phyloP scores from a whole-genome alignment of 805 yeast genomes.

The Metschnikowia matae region DNA sequence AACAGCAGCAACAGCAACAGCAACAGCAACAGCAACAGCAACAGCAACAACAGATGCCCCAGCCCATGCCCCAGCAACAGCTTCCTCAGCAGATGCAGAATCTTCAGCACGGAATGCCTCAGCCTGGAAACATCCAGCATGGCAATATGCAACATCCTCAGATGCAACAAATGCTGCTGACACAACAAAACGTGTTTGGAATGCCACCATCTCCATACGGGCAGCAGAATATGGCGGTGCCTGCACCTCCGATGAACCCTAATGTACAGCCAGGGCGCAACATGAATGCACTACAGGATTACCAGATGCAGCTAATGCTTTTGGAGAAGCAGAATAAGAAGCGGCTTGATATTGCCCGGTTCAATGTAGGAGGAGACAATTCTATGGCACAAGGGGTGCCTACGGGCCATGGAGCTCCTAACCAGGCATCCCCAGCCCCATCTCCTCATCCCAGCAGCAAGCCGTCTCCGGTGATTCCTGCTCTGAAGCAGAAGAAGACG shows the following conservation, averaged over 20 bases:
- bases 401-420: conserved; percentile 7
- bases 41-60: conserved; percentile 1
- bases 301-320: conserved; percentile 72
- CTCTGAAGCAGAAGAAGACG: conserved; percentile 30
- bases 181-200: background rate
- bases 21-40: conserved; percentile 7
- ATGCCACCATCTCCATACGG: conserved; percentile 2
- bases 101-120: background rate
- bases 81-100: conserved; percentile 5
- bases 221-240: conserved; percentile 1
- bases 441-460: conserved; percentile 35
- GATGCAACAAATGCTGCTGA: conserved; percentile 1
- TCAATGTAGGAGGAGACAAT: conserved; percentile 19
- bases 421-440: conserved; percentile 23
- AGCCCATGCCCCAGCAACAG: conserved; percentile 7
- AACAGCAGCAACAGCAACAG: conserved; percentile 11
- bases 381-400: conserved; percentile 14
- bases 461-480: conserved; percentile 28
- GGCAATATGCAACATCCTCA: background rate
- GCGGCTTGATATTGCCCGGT: conserved; percentile 52
- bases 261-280: conserved; percentile 22
- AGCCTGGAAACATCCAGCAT: background rate
- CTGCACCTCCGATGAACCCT: conserved; percentile 6
- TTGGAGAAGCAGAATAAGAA: conserved; percentile 74
- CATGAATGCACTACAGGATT: conserved; percentile 67